phyloP scores from a whole-genome alignment of 2,329 filamentous ascomycete genomes.

The Nemania diffusa region DNA sequence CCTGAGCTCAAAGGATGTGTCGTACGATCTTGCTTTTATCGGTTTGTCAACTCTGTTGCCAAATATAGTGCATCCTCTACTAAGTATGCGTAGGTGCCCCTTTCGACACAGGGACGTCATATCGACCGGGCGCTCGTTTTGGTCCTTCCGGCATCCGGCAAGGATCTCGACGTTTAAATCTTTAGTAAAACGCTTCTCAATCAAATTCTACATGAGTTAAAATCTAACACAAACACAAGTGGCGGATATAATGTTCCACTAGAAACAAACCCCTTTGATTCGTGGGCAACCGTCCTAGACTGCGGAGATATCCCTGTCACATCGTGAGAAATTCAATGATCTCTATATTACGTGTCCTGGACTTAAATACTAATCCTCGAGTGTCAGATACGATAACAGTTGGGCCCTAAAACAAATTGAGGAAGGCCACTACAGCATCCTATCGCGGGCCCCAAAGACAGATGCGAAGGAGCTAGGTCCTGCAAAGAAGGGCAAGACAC shows the following conservation, averaged over 20 bases:
- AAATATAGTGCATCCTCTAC: neutral
- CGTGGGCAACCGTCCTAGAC: constrained; percentile 82
- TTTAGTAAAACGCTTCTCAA: constrained; percentile 70
- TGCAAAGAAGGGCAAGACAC: constrained; percentile 76
- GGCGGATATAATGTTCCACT: constrained; percentile 89
- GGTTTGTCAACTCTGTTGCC: constrained; percentile 58
- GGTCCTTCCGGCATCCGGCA: constrained; percentile 87
- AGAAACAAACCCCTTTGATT: constrained; percentile 81
- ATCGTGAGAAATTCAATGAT: constrained; percentile 65
- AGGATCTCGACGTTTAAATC: constrained; percentile 84
- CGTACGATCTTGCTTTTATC: constrained; percentile 87
- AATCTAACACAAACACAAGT: constrained; percentile 56
- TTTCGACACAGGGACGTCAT: constrained; percentile 88
- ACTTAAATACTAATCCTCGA: constrained; percentile 8
- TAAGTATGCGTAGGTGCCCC: constrained; percentile 69
- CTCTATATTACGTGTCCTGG: neutral
- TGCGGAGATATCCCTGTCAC: constrained; percentile 88
- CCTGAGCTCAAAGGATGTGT: constrained; percentile 73
- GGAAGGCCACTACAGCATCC: constrained; percentile 80
- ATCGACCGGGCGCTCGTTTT: constrained; percentile 84
- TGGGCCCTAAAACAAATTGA: constrained; percentile 88
- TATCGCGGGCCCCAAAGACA: constrained; percentile 76
- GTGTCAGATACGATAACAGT: constrained; percentile 77
- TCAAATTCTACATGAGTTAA: constrained; percentile 46
- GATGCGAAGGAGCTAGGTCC: constrained; percentile 74